These are phyloP conservation scores for Rhizopogon vinicolor DNA, from an alignment of 768 basidiomycete species.

Conservation along the genomic window DNA sequence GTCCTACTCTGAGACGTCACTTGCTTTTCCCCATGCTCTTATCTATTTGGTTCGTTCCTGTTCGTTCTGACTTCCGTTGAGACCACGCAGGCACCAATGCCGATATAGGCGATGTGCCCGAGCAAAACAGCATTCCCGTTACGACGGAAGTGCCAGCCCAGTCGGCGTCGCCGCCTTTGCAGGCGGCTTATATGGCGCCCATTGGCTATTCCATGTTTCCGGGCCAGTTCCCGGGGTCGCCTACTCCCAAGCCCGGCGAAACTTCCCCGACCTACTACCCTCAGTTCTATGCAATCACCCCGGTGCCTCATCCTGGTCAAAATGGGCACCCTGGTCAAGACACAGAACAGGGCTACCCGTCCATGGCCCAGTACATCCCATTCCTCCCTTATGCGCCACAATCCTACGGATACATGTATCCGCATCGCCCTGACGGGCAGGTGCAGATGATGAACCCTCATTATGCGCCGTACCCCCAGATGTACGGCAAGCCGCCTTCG, in stretches of 20 bases:
- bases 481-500: slow-evolving; percentile 36
- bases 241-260: slow-evolving; percentile 47
- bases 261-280: slow-evolving; percentile 45
- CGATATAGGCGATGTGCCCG: slow-evolving; percentile 40
- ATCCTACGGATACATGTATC: slow-evolving; percentile 43
- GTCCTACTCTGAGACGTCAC: slow-evolving; percentile 8
- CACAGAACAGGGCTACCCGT: slow-evolving; percentile 35
- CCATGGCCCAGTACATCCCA: slow-evolving; percentile 42
- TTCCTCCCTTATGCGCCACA: slow-evolving; percentile 44
- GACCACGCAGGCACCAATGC: slow-evolving; percentile 56
- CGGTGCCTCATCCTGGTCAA: slow-evolving; percentile 37
- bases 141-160: slow-evolving; percentile 38
- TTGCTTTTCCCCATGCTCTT: background rate
- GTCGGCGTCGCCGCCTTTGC: slow-evolving; percentile 43
- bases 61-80: slow-evolving; percentile 43
- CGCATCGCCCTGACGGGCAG: slow-evolving; percentile 37
- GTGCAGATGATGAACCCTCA: slow-evolving; percentile 29
- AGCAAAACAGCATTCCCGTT: slow-evolving; percentile 38
- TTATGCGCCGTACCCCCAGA: slow-evolving; percentile 34
- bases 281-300: slow-evolving; percentile 39
- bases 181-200: slow-evolving; percentile 45
- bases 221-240: slow-evolving; percentile 47
- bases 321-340: slow-evolving; percentile 34
- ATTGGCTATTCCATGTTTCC: slow-evolving; percentile 54
- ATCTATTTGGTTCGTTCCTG: slow-evolving; percentile 2